Evolutionary conservation across 495 filamentous ascomycete species (phyloP).

Genomic region (Penicillium turbatum): DNA sequence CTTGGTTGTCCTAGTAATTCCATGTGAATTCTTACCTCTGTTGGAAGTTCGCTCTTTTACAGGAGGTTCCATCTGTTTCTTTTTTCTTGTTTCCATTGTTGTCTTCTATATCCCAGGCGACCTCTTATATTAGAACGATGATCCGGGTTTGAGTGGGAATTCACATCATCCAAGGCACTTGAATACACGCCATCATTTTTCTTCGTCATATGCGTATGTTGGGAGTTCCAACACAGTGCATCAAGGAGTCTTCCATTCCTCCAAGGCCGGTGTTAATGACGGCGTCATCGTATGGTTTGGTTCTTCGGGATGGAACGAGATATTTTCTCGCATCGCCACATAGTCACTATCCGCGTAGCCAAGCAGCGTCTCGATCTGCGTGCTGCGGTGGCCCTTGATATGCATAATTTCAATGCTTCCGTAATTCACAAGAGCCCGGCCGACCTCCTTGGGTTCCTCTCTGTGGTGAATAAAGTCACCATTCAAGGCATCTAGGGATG

Average conservation of each 20-base stretch:
- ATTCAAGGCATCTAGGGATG: slow-evolving; percentile 37
- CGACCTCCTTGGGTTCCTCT: slow-evolving; percentile 67
- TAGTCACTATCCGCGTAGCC: slow-evolving; percentile 96
- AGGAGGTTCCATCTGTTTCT: neutral
- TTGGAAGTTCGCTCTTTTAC: neutral
- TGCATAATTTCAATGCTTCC: slow-evolving; percentile 73
- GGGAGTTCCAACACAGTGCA: neutral
- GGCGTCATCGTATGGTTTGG: slow-evolving; percentile 27
- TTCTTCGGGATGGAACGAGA: slow-evolving; percentile 56
- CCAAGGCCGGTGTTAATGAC: slow-evolving; percentile 36
- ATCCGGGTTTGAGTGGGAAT: neutral
- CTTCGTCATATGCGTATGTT: slow-evolving; percentile 1
- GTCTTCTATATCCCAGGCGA: slow-evolving; percentile 2
- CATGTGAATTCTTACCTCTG: neutral
- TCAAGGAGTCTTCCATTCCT: slow-evolving; percentile 21
- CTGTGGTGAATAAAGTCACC: slow-evolving; percentile 42
- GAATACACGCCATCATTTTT: slow-evolving; percentile 4
- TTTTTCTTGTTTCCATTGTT: slow-evolving; percentile 1
- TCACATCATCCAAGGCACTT: neutral
- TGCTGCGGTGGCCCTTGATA: slow-evolving; percentile 81
- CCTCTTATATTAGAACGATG: neutral
- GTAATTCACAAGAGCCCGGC: slow-evolving; percentile 91
- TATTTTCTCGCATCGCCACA: slow-evolving; percentile 83
- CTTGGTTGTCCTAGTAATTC: neutral
- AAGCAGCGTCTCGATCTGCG: slow-evolving; percentile 68